phyloP scores from a whole-genome alignment of 2,329 filamentous ascomycete species.

The Dendrostoma leiphaemia region DNA sequence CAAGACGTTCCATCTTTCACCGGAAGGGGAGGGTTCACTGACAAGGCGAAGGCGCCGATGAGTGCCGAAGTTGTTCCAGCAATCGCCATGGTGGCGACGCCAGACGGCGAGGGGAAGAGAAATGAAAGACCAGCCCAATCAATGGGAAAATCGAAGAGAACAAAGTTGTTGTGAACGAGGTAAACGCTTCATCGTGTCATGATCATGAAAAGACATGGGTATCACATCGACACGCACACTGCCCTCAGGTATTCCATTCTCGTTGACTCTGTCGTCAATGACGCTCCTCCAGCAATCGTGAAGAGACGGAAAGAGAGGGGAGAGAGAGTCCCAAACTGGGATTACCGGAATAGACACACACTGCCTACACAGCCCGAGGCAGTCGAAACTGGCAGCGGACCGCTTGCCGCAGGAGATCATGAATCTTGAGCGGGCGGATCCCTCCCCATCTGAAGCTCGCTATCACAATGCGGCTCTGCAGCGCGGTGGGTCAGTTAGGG shows the following conservation, averaged over 20 bases:
- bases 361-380: constrained; percentile 3
- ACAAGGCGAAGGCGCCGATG: constrained; percentile 55
- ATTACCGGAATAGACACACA: not conserved
- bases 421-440: not conserved
- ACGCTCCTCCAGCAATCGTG: not conserved
- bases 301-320: not conserved
- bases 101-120: constrained; percentile 27
- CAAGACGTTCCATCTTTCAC: too few relatives aligned
- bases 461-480: not conserved
- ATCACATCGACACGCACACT: constrained; percentile 24
- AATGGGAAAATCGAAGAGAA: constrained; percentile 40
- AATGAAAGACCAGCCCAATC: constrained; percentile 39
- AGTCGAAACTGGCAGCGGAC: constrained; percentile 8
- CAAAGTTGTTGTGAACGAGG: constrained; percentile 28
- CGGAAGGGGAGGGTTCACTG: constrained; percentile 30
- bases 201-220: constrained; percentile 15
- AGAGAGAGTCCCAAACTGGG: constrained; percentile 1
- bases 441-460: not conserved
- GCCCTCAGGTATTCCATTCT: not conserved
- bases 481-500: too few relatives aligned
- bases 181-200: constrained; percentile 26
- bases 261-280: not conserved
- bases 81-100: constrained; percentile 41
- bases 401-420: constrained; percentile 2
- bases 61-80: constrained; percentile 45